These are phyloP conservation scores for Pichia paraexigua DNA, from an alignment of 805 yeast species.

Conservation along the genomic window DNA sequence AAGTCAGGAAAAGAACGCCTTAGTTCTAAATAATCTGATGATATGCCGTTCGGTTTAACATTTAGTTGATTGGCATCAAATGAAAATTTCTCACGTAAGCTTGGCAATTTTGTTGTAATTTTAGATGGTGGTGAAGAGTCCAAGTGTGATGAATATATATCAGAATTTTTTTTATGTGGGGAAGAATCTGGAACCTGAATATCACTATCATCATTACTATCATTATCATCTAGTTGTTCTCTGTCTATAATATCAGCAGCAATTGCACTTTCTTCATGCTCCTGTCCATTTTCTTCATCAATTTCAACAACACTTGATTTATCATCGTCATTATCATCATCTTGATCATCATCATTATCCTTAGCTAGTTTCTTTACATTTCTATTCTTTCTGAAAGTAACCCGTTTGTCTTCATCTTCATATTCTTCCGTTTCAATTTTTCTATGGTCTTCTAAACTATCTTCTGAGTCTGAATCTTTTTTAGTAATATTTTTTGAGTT, in stretches of 20 bases:
- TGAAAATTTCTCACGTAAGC: slow-evolving; percentile 36
- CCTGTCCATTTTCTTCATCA: not conserved
- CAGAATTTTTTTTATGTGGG: slow-evolving; percentile 21
- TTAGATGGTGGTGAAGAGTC: slow-evolving; percentile 20
- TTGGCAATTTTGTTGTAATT: slow-evolving; percentile 22
- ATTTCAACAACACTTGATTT: not conserved
- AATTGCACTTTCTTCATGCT: not conserved
- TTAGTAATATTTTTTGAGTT: too few relatives aligned
- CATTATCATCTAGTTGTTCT: not conserved
- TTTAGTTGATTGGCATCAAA: slow-evolving; percentile 17
- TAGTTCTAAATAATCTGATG: slow-evolving; percentile 23
- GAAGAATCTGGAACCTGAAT: slow-evolving; percentile 48
- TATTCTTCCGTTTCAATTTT: not conserved
- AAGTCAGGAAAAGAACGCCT: slow-evolving; percentile 28
- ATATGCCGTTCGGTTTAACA: not conserved
- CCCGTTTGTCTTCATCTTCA: not conserved
- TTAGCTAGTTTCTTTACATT: not conserved
- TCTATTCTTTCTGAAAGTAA: not conserved
- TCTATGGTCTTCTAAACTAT: not conserved
- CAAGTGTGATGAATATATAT: slow-evolving; percentile 8
- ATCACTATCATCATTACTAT: slow-evolving; percentile 14
- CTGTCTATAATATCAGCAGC: not conserved
- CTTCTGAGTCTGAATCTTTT: not conserved
- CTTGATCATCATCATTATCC: not conserved
- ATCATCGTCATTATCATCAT: not conserved